Base-by-base conservation (phyloP, 116 monocot species). In the Papilionanthe hybrid region DNA sequence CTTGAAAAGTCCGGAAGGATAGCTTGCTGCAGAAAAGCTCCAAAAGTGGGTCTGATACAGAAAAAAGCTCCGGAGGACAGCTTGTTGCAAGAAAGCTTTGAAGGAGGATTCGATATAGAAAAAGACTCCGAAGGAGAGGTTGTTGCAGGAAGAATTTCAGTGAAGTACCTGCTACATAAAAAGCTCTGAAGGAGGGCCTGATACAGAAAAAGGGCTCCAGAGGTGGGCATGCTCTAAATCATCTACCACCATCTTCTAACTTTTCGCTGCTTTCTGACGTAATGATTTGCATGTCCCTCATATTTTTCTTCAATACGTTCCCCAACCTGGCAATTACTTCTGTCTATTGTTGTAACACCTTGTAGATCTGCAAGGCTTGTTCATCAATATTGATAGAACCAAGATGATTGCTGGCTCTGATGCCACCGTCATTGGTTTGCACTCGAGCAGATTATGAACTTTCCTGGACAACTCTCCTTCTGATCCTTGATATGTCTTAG, bases 291-390 rank as follows among this genome's bases (percentile, higher is more conserved):
- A 88, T 47, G 77, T 96, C 96, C 55, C 96, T 83, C 7, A 37
- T 85, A 63, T 96, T 89, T 73, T 87, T 90, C 86, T 93, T 96
- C 79, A 96, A 65, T 41, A 98, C 92, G 85, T 86, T 92, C 17
- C 89, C 92, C 77, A 94, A 71, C 83, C 85, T 91, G 9, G 92
- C 85, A 90, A 98, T 88, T 75, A 94, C 94, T 75, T 90, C 92
- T 0, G 92, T 94, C 79, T 98, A 91, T 73, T 88, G 85, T 63
- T 91, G 89, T 55, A 97, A 77, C 5, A 94, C 97, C 88, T 72
- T 94, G 94, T 83, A 98, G 60, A 6, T 92, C 92, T 5, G 81
- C 76, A 79, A 98, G 88, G 80, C 92, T 94, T 84, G 91, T 47
- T 94, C 97, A 42, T 94, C 78, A 20, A 98, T 89, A 79, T 87